Evolutionary conservation across 2,329 filamentous ascomycete species (phyloP).

Genomic region (Capronia epimyces): DNA sequence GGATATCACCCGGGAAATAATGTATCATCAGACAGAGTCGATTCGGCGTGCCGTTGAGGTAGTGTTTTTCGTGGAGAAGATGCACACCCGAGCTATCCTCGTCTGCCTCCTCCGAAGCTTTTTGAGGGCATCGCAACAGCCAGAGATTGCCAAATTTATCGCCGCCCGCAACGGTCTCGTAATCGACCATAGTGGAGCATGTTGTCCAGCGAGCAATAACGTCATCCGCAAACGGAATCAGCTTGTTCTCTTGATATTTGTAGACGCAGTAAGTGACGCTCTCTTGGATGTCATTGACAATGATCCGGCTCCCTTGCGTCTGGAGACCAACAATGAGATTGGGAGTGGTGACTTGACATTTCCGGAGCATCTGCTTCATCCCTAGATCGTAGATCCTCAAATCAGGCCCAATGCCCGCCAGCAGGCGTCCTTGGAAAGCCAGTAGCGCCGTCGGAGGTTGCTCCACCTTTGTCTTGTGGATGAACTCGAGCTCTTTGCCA

Average conservation of each 20-base stretch:
- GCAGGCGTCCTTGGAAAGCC: slow-evolving; percentile 83
- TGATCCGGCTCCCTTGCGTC: slow-evolving; percentile 83
- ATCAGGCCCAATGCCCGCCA: slow-evolving; percentile 77
- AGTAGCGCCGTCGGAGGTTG: slow-evolving; percentile 83
- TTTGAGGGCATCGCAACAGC: slow-evolving; percentile 79
- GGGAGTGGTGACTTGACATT: slow-evolving; percentile 73
- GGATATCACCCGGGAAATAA: slow-evolving; percentile 86
- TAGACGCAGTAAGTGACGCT: slow-evolving; percentile 89
- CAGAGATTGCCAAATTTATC: slow-evolving; percentile 98
- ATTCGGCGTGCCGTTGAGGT: slow-evolving; percentile 83
- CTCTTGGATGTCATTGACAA: slow-evolving; percentile 89
- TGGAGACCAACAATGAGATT: slow-evolving; percentile 84
- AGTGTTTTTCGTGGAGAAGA: slow-evolving; percentile 81
- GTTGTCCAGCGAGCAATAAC: slow-evolving; percentile 85
- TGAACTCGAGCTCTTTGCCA: slow-evolving; percentile 84
- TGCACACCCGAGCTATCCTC: slow-evolving; percentile 87
- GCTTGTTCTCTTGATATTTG: slow-evolving; percentile 81
- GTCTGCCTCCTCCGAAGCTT: slow-evolving; percentile 82
- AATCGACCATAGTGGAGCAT: slow-evolving; percentile 89
- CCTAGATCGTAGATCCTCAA: slow-evolving; percentile 89
- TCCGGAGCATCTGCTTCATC: slow-evolving; percentile 85
- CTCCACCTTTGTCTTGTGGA: slow-evolving; percentile 92
- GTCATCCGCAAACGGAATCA: slow-evolving; percentile 93
- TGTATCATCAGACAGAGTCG: slow-evolving; percentile 80
- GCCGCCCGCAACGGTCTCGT: slow-evolving; percentile 88